Evolutionary conservation across 2,329 filamentous ascomycete species (phyloP).

Genomic region (Claviceps humidiphila): DNA sequence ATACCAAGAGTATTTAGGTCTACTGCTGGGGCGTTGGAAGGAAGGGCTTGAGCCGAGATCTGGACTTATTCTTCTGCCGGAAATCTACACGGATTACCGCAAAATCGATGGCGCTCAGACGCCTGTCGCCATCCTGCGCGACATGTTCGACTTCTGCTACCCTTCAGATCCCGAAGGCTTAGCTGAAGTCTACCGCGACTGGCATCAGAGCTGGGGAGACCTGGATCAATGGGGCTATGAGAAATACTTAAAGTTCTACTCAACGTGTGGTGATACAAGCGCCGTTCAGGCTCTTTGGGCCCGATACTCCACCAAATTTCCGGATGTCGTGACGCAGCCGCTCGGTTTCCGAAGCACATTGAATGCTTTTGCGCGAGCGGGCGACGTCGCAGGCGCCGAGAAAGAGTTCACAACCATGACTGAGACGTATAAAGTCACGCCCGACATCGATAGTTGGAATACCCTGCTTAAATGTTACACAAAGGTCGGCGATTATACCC

Average conservation of each 20-base stretch:
- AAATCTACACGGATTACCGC: constrained; percentile 35
- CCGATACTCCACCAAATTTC: constrained; percentile 25
- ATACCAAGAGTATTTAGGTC: constrained; percentile 31
- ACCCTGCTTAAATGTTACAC: constrained; percentile 59
- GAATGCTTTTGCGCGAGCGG: constrained; percentile 56
- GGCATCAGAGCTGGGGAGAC: constrained; percentile 25
- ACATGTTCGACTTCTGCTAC: constrained; percentile 31
- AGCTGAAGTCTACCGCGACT: constrained; percentile 35
- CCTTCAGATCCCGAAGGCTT: constrained; percentile 26
- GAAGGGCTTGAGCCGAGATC: constrained; percentile 14
- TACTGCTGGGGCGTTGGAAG: constrained; percentile 18
- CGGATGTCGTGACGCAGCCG: constrained; percentile 19
- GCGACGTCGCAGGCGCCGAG: constrained; percentile 46
- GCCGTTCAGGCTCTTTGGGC: constrained; percentile 32
- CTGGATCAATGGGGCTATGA: constrained; percentile 33
- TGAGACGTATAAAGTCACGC: constrained; percentile 39
- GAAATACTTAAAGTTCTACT: constrained; percentile 36
- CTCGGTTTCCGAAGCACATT: constrained; percentile 45
- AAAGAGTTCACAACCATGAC: constrained; percentile 50
- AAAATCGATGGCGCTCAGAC: constrained; percentile 25
- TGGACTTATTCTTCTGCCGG: constrained; percentile 20
- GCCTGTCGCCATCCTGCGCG: constrained; percentile 25
- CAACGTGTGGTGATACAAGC: constrained; percentile 31
- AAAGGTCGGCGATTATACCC: constrained; percentile 52
- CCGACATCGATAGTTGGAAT: constrained; percentile 57